Evolutionary conservation across 148 eudicot species (phyloP), one percentile per base, ranked within the genome.

Genomic region (Oxyria digyna): DNA sequence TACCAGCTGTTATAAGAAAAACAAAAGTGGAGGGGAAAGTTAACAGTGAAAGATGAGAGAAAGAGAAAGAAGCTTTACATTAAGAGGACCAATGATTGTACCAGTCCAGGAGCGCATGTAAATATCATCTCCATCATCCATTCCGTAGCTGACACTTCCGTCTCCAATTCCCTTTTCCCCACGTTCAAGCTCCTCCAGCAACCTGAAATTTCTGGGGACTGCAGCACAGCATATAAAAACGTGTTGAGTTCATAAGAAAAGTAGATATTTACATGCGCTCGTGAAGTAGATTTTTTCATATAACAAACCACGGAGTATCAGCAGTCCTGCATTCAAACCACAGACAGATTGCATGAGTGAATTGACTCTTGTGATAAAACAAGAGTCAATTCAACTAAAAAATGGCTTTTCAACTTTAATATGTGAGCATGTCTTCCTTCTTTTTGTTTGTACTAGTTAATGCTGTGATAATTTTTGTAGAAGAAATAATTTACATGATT

Each of bases 21-120:
- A 17, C 18, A n/a, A 1, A 21, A 48, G 8, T 23, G 18, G 8
- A 3, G 26, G 57, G 8, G 57, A n/a, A 3, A 50, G 14, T 50
- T 2, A 50, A 50, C 10, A 59, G 38, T 14, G 37, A 59, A 11
- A 59, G 20, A 27, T 59, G 10, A 15, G 64, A 59, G 9, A 24
- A 18, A 49, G 26, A 13, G 62, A 38, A 48, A 62, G 42, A 67
- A 67, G 62, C 83, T n/a, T 81, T 71, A 84, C 85, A 71, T 79
- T 84, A 29, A 27, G 87, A 67, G 87, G 81, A 69, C 87, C 87
- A 78, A 84, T 84, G 62, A 84, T 77, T 27, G 87, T 84, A 21
- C 87, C 84, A 9, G 84, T 83, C 87, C 87, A 83, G 72, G 87
- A 83, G 27, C 87, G 84, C 87, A 83, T 83, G 77, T 81, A 84